These are phyloP conservation scores for Aspergillus flavus DNA, from an alignment of 2,329 filamentous ascomycete species.

Conservation along the genomic window DNA sequence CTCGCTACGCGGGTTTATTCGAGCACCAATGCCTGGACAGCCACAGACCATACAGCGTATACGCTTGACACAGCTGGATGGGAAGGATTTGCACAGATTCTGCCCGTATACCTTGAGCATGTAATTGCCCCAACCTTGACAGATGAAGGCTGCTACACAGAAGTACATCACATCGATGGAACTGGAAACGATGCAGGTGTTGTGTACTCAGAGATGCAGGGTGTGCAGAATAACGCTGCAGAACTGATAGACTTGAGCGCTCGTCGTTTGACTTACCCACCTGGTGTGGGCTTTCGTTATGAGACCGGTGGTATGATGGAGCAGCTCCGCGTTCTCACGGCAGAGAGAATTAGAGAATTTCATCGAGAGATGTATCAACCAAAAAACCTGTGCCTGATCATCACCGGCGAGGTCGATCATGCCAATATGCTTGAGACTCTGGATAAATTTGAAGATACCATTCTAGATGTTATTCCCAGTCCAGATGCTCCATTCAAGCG, in stretches of 20 bases:
- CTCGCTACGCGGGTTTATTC: conserved; percentile 92
- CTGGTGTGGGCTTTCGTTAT: conserved; percentile 89
- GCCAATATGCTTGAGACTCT: conserved; percentile 76
- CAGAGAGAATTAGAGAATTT: conserved; percentile 89
- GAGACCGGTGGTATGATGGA: conserved; percentile 99
- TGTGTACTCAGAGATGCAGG: conserved; percentile 99
- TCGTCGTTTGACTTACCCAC: conserved; percentile 79
- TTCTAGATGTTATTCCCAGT: conserved; percentile 78
- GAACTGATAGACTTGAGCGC: conserved; percentile 88
- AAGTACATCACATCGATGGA: conserved; percentile 94
- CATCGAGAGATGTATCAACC: conserved; percentile 98
- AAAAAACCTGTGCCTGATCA: conserved; percentile 86
- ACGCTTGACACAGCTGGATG: conserved; percentile 93
- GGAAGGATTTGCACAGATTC: conserved; percentile 92
- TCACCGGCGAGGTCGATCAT: conserved; percentile 91
- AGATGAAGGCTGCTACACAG: conserved; percentile 89
- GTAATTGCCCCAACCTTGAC: conserved; percentile 88
- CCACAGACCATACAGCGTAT: conserved; percentile 94
- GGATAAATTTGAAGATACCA: conserved; percentile 84
- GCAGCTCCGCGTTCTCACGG: conserved; percentile 79
- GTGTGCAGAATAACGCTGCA: conserved; percentile 77
- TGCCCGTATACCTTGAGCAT: conserved; percentile 95
- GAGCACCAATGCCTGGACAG: conserved; percentile 94
- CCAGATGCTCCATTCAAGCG: conserved; percentile 75
- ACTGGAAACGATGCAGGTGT: conserved; percentile 93